Evolutionary conservation across 305 asterid species (phyloP), one percentile per base, ranked within the genome.

Genomic region (Fraxinus velutina): DNA sequence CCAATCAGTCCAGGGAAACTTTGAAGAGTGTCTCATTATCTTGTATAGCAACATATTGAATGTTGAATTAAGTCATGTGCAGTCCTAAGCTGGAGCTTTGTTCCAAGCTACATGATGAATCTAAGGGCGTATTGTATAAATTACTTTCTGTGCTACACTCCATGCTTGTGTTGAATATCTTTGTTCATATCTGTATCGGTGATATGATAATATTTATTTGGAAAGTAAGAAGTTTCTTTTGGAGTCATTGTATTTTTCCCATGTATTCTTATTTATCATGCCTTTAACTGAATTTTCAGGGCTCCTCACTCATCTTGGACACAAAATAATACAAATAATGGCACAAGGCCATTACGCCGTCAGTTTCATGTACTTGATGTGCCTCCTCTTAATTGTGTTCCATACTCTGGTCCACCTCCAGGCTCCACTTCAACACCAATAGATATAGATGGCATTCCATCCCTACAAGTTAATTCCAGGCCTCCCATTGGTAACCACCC

Each of bases 341-440:
- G 86, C 70, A 50, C 73, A 4, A 73, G 21, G 12, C 75, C 81
- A 6, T 66, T 79, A 47, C 70, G 80, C 60, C 83, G 84, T 22
- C 57, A 27, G 70, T 73, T 78, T 60, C 52, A 77, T 76, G 78
- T 84, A 50, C 84, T 84, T 30, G 82, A 79, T 36, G 89, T 84
- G 57, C 13, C 15, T 10, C 89, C 89, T 50, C 84, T 86, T 37
- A 82, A 64, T 4, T 71, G 84, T 82, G 76, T 86, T 70, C 87
- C 87, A 7, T 79, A 81, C 24, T 39, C 75, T 17, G 73, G 79
- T 62, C 77, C 80, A 57, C 42, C 21, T 27, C 75, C 75, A 1
- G 75, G 75, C 75, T 68, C 75, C n/a, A 22, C 39, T 68, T 68
- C 75, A 68, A 15, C 75, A 30, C 75, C 75, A 68, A 68, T 13